Percentiles rank a stretch among this genome's conserved stretches.
These are phyloP conservation scores for Komagataella phaffii DNA, from an alignment of 805 yeast species.

Conservation along the genomic window DNA sequence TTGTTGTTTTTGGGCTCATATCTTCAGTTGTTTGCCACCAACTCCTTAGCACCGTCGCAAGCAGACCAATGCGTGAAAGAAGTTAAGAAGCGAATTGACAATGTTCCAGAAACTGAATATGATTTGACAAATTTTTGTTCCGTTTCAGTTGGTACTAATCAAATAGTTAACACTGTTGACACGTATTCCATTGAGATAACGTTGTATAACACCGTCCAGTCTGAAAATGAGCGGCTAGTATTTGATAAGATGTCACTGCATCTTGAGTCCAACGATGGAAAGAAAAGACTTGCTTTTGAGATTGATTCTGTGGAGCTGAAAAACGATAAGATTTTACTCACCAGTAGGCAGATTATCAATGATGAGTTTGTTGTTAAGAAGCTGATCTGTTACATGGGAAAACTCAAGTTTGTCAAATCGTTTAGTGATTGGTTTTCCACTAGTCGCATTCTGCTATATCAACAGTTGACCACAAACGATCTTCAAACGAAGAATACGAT, in stretches of 20 bases:
- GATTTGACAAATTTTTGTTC: background rate
- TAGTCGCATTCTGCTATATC: background rate
- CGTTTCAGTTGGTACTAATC: background rate
- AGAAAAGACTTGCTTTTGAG: background rate
- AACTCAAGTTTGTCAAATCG: background rate
- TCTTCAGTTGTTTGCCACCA: constrained; percentile 23
- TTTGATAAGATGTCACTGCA: background rate
- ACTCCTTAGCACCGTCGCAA: background rate
- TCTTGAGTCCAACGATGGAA: background rate
- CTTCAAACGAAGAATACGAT: background rate
- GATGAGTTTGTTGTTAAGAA: background rate
- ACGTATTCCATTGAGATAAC: background rate
- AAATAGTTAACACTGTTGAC: background rate
- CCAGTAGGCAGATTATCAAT: background rate
- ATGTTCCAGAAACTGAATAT: background rate
- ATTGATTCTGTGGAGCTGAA: background rate
- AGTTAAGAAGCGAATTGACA: background rate
- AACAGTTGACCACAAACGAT: background rate
- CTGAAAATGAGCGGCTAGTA: background rate
- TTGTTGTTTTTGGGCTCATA: constrained; percentile 21
- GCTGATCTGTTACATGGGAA: background rate
- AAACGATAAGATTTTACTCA: background rate
- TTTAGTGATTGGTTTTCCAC: background rate
- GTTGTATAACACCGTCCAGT: background rate
- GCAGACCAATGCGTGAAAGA: background rate